Percentiles rank a stretch among this genome's conserved stretches.
Evolutionary conservation across 2,329 filamentous ascomycete genomes (phyloP).

Genomic region (Colletotrichum sp.): DNA sequence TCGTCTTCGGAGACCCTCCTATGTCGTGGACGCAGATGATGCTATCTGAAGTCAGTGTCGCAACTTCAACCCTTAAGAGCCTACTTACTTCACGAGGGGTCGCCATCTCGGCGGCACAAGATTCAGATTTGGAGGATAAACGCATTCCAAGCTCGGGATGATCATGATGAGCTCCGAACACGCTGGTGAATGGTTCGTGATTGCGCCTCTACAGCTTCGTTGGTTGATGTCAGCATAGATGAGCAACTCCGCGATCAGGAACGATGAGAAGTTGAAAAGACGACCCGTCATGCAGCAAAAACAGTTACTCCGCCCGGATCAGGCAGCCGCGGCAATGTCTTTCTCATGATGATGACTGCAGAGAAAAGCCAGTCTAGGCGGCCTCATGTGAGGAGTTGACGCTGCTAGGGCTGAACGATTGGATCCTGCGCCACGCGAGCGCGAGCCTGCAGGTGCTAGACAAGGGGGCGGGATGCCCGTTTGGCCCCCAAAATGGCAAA

Average conservation of each 20-base stretch:
- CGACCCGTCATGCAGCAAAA: not conserved
- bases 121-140: constrained; percentile 4
- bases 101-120: constrained; percentile 5
- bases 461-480: not conserved
- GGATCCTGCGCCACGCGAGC: constrained; percentile 4
- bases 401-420: constrained; percentile 1
- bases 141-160: constrained; percentile 11
- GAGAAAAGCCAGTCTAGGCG: not conserved
- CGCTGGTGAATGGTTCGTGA: not conserved
- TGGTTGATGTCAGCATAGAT: not conserved
- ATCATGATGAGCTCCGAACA: not conserved
- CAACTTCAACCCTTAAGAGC: rapidly evolving
- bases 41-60: constrained; percentile 24
- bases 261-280: not conserved
- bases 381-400: not conserved
- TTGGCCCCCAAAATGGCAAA: not conserved
- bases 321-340: not conserved
- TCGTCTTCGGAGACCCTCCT: constrained; percentile 21
- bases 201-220: not conserved
- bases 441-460: not conserved
- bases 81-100: not conserved
- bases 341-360: constrained; percentile 2
- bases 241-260: not conserved
- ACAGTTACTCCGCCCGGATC: not conserved
- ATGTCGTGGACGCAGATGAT: constrained; percentile 29